Base-by-base conservation (phyloP, 2,329 filamentous ascomycete genomes). In the Zopfia rhizophila region DNA sequence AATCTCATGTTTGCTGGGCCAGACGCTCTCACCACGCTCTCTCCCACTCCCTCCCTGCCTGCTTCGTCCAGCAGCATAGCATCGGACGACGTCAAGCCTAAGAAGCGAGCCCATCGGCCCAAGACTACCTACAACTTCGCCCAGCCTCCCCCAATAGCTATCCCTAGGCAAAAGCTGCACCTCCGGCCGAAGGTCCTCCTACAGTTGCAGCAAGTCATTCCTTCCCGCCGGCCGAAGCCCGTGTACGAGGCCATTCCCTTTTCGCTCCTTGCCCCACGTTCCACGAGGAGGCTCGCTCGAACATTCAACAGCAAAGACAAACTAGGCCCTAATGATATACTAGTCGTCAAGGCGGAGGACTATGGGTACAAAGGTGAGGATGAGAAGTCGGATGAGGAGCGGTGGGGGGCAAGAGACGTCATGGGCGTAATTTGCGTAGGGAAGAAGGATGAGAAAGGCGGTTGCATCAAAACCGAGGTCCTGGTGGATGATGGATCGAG, bases 231-330 rank as follows among this genome's bases (percentile, higher is more conserved):
- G 17, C 86, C 87, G 0, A 78, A 79, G 38, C 89, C 89, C 1
- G 81, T 83, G 3, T 84, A 90, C 53, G 89, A 93, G 57, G 82
- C 90, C n/a, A 80, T 91, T 29, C 87, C 88, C 0, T 84, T 86
- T 2, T 82, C 82, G n/a, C 75, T 82, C 11, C 75, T 87, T 28
- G 80, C 32, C 72, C 81, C 48, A 73, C 79, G 65, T 21, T 66
- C 66, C 14, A 63, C 67, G 1, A 47, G 74, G 51, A 39, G 77
- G 79, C 54, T 84, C 83, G 84, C 86, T 1, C 80, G 82, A 5
- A 78, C 89, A 36, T 86, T 89, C 58, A 78, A 81, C 39, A 80
- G 81, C 16, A 85, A 84, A 58, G 82, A 83, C 32, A 79, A 84
- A 42, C 74, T 92, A 3, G 83, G 86, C 22, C 78, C 82, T 16